These are phyloP conservation scores for Calonectria pteridis DNA, from an alignment of 2,329 filamentous ascomycete species.

Conservation along the genomic window DNA sequence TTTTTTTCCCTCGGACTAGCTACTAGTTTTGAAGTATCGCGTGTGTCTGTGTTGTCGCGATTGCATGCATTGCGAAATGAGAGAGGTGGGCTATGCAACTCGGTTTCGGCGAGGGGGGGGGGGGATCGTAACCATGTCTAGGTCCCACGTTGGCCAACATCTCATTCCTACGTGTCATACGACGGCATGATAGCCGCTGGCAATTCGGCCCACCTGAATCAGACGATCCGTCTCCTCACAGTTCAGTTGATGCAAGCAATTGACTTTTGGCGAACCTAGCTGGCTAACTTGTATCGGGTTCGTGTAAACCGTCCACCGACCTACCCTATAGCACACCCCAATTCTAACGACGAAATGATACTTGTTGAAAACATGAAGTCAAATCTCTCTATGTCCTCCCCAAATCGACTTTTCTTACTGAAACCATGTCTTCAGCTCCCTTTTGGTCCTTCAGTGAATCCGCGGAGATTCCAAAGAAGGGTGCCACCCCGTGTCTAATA, in stretches of 20 bases:
- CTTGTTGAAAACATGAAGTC: neutral
- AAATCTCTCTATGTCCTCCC: slow-evolving; percentile 53
- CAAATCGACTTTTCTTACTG: slow-evolving; percentile 66
- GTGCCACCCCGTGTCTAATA: slow-evolving; percentile 73
- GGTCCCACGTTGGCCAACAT: slow-evolving; percentile 7
- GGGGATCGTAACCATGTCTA: neutral
- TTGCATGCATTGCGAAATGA: slow-evolving; percentile 4
- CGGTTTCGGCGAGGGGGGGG: neutral
- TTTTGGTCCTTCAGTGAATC: slow-evolving; percentile 37
- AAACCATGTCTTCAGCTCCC: slow-evolving; percentile 59
- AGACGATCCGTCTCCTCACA: neutral
- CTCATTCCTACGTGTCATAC: slow-evolving; percentile 18
- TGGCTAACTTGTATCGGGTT: neutral
- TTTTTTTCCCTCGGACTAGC: neutral
- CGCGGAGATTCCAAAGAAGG: slow-evolving; percentile 70
- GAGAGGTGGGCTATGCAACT: slow-evolving; percentile 23
- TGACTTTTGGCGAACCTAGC: slow-evolving; percentile 6
- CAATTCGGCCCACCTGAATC: neutral
- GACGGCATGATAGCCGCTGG: neutral
- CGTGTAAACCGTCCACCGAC: neutral
- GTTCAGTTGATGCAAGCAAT: slow-evolving; percentile 5
- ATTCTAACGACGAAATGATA: neutral
- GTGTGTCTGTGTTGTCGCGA: neutral
- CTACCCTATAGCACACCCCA: slow-evolving; percentile 1
- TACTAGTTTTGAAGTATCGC: neutral